Evolutionary conservation across 495 filamentous ascomycete species (phyloP).

Genomic region (Penicillium arizonense): DNA sequence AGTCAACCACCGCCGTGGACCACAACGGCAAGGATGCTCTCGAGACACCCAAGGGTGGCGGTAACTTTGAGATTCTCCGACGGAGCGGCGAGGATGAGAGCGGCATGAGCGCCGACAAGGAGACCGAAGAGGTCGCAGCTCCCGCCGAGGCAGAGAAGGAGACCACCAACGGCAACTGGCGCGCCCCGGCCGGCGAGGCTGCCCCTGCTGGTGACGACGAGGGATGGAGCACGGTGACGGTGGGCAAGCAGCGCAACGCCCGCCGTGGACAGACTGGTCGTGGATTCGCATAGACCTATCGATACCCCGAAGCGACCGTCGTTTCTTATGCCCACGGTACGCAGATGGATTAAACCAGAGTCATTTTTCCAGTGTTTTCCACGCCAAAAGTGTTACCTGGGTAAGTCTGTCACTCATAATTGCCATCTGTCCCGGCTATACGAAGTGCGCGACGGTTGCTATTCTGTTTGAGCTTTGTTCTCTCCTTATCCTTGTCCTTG

Average conservation of each 20-base stretch:
- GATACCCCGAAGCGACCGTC: conserved; percentile 39
- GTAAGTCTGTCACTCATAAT: conserved; percentile 14
- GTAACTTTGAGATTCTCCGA: conserved; percentile 55
- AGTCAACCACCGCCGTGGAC: conserved; percentile 43
- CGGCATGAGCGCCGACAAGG: conserved; percentile 36
- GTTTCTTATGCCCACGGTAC: conserved; percentile 10
- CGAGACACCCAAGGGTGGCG: conserved; percentile 42
- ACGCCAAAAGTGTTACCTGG: background rate
- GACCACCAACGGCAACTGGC: conserved; percentile 42
- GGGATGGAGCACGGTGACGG: conserved; percentile 73
- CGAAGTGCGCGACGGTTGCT: conserved; percentile 17
- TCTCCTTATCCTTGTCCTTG: conserved; percentile 12
- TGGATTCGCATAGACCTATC: conserved; percentile 47
- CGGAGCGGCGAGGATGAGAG: conserved; percentile 48
- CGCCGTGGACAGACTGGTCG: conserved; percentile 49
- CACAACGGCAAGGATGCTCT: conserved; percentile 46
- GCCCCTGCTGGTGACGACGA: conserved; percentile 56
- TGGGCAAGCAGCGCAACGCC: conserved; percentile 52
- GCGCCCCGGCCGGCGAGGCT: conserved; percentile 35
- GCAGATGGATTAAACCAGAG: conserved; percentile 3
- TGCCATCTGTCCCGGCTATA: conserved; percentile 9
- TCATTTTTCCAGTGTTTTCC: background rate
- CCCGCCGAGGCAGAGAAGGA: conserved; percentile 34
- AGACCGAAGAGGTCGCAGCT: conserved; percentile 27
- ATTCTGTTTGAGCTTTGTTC: conserved; percentile 16